Conservation (phyloP, 1,284 basidiomycete genomes). For the Sutorius eximius region DNA sequence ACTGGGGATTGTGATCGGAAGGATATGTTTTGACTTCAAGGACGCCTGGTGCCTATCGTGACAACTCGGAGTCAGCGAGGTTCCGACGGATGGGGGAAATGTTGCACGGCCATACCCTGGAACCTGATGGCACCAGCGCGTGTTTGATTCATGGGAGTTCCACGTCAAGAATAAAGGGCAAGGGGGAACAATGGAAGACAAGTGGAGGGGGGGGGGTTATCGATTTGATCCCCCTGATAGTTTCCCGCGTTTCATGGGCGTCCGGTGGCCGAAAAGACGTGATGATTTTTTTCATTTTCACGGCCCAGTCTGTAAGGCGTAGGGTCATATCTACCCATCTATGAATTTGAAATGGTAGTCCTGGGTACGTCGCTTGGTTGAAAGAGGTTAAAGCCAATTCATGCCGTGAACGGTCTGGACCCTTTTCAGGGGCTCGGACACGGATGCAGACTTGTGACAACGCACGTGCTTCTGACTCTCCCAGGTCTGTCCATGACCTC, state of each 20-base stretch:
- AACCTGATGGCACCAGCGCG: not conserved
- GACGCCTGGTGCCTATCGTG: not conserved
- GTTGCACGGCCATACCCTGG: not conserved
- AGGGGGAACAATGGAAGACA: too few relatives aligned
- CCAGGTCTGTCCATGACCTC: not conserved
- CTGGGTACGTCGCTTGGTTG: too few relatives aligned
- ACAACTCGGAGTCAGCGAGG: not conserved
- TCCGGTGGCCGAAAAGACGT: too few relatives aligned
- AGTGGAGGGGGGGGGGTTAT: too few relatives aligned
- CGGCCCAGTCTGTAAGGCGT: too few relatives aligned
- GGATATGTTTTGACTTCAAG: not conserved
- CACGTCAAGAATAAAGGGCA: not conserved
- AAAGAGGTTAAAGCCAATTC: not conserved
- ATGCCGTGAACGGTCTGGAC: not conserved
- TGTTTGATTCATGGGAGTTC: not conserved
- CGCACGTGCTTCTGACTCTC: not conserved
- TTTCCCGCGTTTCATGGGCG: too few relatives aligned
- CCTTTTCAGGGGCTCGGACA: not conserved
- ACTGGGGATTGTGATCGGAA: not conserved
- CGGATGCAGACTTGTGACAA: too few relatives aligned
- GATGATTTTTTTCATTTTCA: too few relatives aligned
- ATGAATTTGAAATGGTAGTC: too few relatives aligned
- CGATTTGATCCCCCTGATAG: not conserved
- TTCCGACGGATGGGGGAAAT: not conserved
- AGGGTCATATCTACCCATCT: too few relatives aligned